A percentile compares a stretch with the other conserved stretches of the same genome.
These are phyloP conservation scores for Scedosporium apiospermum DNA, from an alignment of 2,329 filamentous ascomycete genomes.

Conservation along the genomic window DNA sequence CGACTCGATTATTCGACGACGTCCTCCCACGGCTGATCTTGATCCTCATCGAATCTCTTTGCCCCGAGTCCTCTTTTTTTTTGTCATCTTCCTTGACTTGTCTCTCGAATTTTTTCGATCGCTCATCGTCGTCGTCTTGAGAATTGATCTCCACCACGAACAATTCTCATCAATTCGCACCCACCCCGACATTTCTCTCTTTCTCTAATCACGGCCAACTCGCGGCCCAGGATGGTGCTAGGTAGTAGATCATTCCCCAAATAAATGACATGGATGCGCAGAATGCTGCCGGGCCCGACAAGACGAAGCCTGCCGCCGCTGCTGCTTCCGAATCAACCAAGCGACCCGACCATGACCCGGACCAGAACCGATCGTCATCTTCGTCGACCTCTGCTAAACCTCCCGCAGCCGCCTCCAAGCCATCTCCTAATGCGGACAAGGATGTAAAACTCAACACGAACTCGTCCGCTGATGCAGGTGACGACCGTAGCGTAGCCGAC, in stretches of 20 bases:
- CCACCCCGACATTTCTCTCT: background rate
- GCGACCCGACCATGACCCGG: constrained; percentile 8
- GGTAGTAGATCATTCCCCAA: constrained; percentile 37
- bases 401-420: background rate
- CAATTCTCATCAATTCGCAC: constrained; percentile 5
- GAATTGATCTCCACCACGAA: background rate
- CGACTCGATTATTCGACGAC: background rate
- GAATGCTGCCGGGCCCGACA: constrained; percentile 55
- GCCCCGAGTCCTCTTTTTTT: background rate
- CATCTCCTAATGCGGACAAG: constrained; percentile 9
- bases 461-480: constrained; percentile 17
- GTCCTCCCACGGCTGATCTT: background rate
- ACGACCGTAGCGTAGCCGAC: constrained; percentile 30
- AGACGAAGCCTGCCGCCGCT: constrained; percentile 45
- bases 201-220: constrained; percentile 20
- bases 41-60: background rate
- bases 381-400: constrained; percentile 12
- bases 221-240: constrained; percentile 50
- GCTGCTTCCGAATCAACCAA: constrained; percentile 19
- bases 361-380: constrained; percentile 9
- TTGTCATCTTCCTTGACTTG: background rate
- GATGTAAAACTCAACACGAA: background rate
- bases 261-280: constrained; percentile 62
- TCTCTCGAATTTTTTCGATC: background rate
- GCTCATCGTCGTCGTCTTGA: background rate